These are phyloP conservation scores for Sarocladium oryzae DNA, from an alignment of 2,329 filamentous ascomycete species.

Conservation along the genomic window DNA sequence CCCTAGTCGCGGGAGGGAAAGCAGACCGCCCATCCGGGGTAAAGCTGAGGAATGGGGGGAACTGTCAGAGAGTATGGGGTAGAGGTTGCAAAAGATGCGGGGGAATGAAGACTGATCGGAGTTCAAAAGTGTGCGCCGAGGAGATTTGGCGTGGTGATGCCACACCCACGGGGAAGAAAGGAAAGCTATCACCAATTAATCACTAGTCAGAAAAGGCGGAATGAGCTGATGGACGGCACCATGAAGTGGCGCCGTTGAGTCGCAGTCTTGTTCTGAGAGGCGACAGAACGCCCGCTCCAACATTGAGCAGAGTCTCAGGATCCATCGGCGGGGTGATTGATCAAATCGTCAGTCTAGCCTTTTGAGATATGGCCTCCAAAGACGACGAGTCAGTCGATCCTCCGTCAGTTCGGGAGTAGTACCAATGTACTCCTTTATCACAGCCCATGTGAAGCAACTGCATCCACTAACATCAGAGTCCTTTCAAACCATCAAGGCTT, in stretches of 20 bases:
- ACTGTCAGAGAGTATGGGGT: conserved; percentile 5
- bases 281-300: no score
- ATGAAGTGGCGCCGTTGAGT: neutral
- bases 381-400: no score
- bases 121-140: neutral
- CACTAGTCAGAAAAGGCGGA: neutral
- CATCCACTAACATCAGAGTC: no score
- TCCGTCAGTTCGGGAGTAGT: no score
- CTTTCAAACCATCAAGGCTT: no score
- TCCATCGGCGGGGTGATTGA: neutral
- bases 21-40: neutral
- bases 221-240: neutral
- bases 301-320: no score
- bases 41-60: neutral
- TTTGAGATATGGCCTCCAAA: no score
- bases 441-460: no score
- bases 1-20: neutral
- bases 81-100: neutral
- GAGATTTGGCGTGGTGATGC: neutral
- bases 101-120: neutral
- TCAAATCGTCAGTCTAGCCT: no score
- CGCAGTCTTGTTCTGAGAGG: neutral
- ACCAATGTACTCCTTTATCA: no score
- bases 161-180: neutral
- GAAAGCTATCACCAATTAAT: neutral